phyloP scores from a whole-genome alignment of 2,329 filamentous ascomycete species.

The Juglanconis juglandina region DNA sequence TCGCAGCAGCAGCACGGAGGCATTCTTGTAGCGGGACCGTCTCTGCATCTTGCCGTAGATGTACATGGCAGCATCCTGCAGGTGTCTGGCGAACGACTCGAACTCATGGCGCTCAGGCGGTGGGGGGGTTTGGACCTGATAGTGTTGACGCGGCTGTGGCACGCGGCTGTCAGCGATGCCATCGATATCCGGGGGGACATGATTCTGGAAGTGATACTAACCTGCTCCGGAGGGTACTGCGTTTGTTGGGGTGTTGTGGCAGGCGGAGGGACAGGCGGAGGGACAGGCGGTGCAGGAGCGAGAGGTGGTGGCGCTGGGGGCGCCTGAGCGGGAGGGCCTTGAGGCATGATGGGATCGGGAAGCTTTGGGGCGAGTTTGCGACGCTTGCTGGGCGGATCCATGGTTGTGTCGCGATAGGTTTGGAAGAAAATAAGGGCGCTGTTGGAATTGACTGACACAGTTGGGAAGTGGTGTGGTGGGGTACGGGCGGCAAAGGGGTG shows the following conservation, averaged over 20 bases:
- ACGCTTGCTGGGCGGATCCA: conserved; percentile 29
- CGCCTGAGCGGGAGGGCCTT: background rate
- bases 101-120: conserved; percentile 56
- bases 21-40: conserved; percentile 49
- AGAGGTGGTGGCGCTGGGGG: background rate
- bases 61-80: conserved; percentile 66
- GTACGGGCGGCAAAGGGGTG: no score
- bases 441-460: no score
- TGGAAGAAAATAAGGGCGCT: no score
- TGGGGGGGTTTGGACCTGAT: conserved; percentile 19
- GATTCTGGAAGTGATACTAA: background rate
- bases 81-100: conserved; percentile 63
- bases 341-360: background rate
- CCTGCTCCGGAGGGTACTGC: conserved; percentile 20
- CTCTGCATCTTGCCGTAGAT: conserved; percentile 62
- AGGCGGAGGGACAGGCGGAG: conserved; percentile 6
- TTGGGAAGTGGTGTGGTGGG: no score
- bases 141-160: conserved; percentile 17
- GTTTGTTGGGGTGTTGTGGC: conserved; percentile 17
- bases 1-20: conserved; percentile 57
- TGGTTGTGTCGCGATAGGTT: background rate
- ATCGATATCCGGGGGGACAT: background rate
- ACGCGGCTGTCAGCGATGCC: background rate
- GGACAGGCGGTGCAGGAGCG: background rate
- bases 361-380: conserved; percentile 21